Conservation (phyloP, 2,329 filamentous ascomycete species). For the Hypoxylon rubiginosum region DNA sequence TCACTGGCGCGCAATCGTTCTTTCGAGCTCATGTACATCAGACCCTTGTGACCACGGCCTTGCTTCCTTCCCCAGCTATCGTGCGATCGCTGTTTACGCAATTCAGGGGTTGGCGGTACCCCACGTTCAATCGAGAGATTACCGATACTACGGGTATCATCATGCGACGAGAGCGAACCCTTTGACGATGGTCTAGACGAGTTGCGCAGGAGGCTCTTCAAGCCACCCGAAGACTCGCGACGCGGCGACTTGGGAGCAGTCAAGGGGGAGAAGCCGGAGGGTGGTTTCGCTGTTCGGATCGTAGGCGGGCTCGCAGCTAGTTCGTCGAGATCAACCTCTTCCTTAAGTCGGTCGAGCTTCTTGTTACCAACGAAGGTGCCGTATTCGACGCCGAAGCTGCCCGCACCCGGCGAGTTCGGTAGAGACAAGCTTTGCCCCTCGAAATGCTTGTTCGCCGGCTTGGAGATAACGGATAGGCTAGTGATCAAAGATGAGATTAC, state of each 20-base stretch:
- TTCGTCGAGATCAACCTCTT: conserved; percentile 68
- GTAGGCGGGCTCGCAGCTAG: conserved; percentile 76
- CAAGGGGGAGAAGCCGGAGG: conserved; percentile 79
- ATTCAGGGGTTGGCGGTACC: conserved; percentile 61
- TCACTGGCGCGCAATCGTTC: conserved; percentile 75
- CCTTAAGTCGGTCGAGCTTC: conserved; percentile 61
- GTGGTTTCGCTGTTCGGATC: conserved; percentile 84
- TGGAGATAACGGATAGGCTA: conserved; percentile 75
- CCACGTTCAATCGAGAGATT: conserved; percentile 74
- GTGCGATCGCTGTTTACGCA: conserved; percentile 66
- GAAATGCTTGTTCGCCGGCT: conserved; percentile 77
- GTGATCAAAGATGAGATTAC: conserved; percentile 79
- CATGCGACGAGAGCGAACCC: conserved; percentile 68
- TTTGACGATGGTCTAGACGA: conserved; percentile 72
- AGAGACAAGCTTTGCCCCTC: conserved; percentile 65
- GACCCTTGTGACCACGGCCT: conserved; percentile 65
- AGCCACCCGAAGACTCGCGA: conserved; percentile 62
- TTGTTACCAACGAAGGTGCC: conserved; percentile 70
- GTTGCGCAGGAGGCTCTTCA: conserved; percentile 72
- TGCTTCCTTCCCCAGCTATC: conserved; percentile 75
- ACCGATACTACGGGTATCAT: conserved; percentile 73
- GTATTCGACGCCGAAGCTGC: conserved; percentile 80
- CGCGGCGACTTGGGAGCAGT: conserved; percentile 72
- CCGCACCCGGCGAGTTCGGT: conserved; percentile 57
- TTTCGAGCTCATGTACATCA: conserved; percentile 82